These are phyloP conservation scores for Cystofilobasidium bisporidii DNA, from an alignment of 768 basidiomycete genomes.

Conservation along the genomic window DNA sequence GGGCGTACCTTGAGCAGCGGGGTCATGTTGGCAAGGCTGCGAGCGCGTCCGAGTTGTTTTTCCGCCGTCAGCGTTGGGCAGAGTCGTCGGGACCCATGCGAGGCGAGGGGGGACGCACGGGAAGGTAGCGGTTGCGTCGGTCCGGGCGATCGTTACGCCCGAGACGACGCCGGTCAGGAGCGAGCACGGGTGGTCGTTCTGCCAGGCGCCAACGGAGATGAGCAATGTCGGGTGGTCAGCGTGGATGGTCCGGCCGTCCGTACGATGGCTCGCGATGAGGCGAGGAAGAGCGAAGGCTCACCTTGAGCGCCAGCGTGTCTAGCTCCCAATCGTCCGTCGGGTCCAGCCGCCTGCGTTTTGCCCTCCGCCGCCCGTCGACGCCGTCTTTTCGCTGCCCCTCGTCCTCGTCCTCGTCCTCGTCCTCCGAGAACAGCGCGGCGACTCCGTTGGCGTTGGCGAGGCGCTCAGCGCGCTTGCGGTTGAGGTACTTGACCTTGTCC, in stretches of 20 bases:
- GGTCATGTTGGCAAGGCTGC: not conserved
- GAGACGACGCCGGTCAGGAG: not conserved
- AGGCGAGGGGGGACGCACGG: too few relatives aligned
- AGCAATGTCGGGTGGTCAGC: too few relatives aligned
- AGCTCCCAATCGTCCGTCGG: not conserved
- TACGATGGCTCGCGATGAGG: not conserved
- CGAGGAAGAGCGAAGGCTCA: not conserved
- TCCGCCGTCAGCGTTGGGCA: not conserved
- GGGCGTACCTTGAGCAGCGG: not conserved
- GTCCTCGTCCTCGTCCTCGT: not conserved
- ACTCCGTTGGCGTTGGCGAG: not conserved
- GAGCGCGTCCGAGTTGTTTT: too few relatives aligned
- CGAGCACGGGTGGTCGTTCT: not conserved
- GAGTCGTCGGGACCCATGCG: too few relatives aligned
- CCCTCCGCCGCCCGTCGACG: not conserved
- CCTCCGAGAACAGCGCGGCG: constrained; percentile 1
- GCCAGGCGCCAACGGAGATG: not conserved
- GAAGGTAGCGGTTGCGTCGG: not conserved
- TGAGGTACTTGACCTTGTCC: not conserved
- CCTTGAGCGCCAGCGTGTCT: not conserved
- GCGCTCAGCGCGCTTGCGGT: not conserved
- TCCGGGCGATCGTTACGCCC: not conserved
- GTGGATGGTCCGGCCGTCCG: too few relatives aligned
- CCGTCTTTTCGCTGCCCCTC: not conserved
- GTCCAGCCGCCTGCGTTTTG: not conserved